Evolutionary conservation across 805 yeast species (phyloP), one percentile per base, ranked within the genome.

Genomic region (Ogataea salicorniae): DNA sequence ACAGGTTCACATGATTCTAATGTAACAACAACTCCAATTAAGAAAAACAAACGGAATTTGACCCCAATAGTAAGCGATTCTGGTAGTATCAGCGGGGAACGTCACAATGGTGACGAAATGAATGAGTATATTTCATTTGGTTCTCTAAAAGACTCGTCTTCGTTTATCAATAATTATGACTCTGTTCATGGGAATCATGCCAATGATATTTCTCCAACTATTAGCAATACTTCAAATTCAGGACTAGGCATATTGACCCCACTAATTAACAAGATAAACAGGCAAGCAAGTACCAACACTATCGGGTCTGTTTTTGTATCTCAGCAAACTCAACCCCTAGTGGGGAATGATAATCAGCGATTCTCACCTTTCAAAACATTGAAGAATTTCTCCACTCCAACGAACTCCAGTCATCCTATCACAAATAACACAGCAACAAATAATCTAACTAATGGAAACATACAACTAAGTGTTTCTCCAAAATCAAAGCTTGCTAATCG

Each of bases 111-210:
- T 11, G 58, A 53, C 18, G 62, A 59, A 7, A 39, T 47, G 16
- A 50, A 61, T 2, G 67, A 64, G 37, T 72, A 72, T 49, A 59
- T 71, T 14, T 72, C 76, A 1, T 72, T 72, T 56, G 73, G 69
- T 7, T 69, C 75, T 0, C 63, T 74, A 6, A 60, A 58, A 22
- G 67, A 59, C 34, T 41, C 59, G 18, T 42, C 63, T 20, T 50
- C 57, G 11, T 46, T 49, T 39, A 51, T 47, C 37, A 53, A 51
- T 44, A 58, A 44, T 34, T 47, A 46, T 43, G 55, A 52, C 23
- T 26, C 52, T 5, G 22, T 42, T 13, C 46, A 46, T 37, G 18
- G 31, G 15, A 20, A 31, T 7, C 44, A 45, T 22, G 40, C 40
- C 13, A 26, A 15, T 40, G 47, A 48, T 4, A 34, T 50, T 15